Conservation (phyloP, 169 alveolate genomes). For the Cryptosporidium tyzzeri region DNA sequence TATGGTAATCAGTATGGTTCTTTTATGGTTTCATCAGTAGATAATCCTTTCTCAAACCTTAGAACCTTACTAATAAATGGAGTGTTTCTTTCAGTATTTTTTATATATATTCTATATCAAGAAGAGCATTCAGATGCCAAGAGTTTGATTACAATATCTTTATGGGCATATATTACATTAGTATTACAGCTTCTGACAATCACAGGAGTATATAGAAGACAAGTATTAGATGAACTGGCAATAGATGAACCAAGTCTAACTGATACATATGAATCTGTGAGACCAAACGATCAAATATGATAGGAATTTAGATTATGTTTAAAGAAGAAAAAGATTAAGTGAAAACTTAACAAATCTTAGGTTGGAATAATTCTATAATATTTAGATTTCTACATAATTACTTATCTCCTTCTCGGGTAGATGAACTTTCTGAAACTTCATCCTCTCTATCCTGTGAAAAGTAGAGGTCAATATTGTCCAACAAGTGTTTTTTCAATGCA, state of each 20-base stretch:
- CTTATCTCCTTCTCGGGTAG: background rate
- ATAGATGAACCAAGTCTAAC: conserved; percentile 27
- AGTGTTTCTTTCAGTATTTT: conserved; percentile 13
- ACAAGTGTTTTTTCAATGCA: conserved; percentile 28
- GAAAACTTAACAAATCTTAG: background rate
- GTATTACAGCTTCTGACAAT: conserved; percentile 34
- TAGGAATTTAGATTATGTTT: background rate
- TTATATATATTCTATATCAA: conserved; percentile 15
- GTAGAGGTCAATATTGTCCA: conserved; percentile 31
- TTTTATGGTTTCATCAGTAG: conserved; percentile 17
- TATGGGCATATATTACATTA: conserved; percentile 49
- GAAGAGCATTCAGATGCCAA: conserved; percentile 23
- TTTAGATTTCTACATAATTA: too few relatives aligned
- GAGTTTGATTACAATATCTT: conserved; percentile 33
- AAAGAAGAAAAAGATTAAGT: too few relatives aligned
- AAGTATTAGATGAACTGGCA: conserved; percentile 13
- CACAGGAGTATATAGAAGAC: conserved; percentile 57
- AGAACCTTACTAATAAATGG: conserved; percentile 29
- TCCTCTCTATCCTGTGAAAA: conserved; percentile 6
- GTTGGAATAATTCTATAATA: too few relatives aligned
- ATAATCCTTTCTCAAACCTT: conserved; percentile 5
- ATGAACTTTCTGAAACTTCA: background rate
- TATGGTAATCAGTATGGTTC: conserved; percentile 31
- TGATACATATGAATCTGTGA: background rate
- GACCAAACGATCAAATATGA: background rate